Conservation (phyloP, 2,329 filamentous ascomycete genomes). For the Fusarium mangiferae region DNA sequence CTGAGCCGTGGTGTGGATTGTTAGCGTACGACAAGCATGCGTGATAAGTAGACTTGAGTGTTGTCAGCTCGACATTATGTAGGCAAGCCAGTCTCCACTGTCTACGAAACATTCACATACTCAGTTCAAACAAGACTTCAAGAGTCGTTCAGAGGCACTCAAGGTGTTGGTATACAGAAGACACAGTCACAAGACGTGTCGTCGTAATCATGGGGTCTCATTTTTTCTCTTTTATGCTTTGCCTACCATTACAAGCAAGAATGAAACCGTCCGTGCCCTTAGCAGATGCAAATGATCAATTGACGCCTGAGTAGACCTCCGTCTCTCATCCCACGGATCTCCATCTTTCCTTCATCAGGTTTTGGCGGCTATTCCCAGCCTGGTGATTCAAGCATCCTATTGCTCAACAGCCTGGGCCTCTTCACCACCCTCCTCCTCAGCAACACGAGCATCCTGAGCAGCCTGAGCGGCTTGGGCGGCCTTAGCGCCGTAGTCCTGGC, state of each 20-base stretch:
- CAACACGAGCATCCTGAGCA: slow-evolving; percentile 68
- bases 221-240: slow-evolving; percentile 50
- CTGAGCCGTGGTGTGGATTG: background rate
- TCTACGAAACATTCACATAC: background rate
- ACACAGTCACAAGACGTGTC: slow-evolving; percentile 40
- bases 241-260: slow-evolving; percentile 53
- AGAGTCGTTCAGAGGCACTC: background rate
- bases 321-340: slow-evolving; percentile 46
- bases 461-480: slow-evolving; percentile 70
- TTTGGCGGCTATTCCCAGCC: slow-evolving; percentile 40
- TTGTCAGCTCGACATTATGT: background rate
- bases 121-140: background rate
- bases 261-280: slow-evolving; percentile 53
- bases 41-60: background rate
- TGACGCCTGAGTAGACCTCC: slow-evolving; percentile 54
- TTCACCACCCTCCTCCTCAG: slow-evolving; percentile 68
- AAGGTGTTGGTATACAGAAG: slow-evolving; percentile 39
- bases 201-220: slow-evolving; percentile 50
- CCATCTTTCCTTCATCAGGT: slow-evolving; percentile 39
- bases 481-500: slow-evolving; percentile 99
- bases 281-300: slow-evolving; percentile 57
- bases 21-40: background rate
- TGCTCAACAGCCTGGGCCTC: slow-evolving; percentile 61
- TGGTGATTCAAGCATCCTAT: slow-evolving; percentile 46
- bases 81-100: background rate